A percentile compares a stretch with the other conserved stretches of the same genome.
Evolutionary conservation across 495 filamentous ascomycete genomes (phyloP).

Genomic region (Talaromyces stipitatus): DNA sequence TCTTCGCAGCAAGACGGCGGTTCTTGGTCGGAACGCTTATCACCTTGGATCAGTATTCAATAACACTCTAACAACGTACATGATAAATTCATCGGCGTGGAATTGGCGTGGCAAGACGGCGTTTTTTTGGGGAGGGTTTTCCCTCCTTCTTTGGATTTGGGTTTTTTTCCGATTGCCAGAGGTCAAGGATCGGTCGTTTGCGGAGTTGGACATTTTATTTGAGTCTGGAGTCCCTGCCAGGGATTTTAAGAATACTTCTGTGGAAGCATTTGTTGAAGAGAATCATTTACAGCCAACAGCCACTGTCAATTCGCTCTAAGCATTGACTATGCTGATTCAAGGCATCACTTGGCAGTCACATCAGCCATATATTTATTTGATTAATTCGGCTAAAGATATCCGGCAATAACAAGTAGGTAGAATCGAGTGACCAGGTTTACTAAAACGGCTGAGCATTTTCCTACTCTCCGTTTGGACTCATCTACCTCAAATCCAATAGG

Average conservation of each 20-base stretch:
- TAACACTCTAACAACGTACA: constrained; percentile 22
- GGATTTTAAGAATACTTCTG: constrained; percentile 27
- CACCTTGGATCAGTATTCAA: constrained; percentile 21
- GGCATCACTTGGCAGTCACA: background rate
- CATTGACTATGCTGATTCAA: background rate
- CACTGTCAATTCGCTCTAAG: background rate
- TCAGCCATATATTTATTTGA: background rate
- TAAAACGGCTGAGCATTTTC: background rate
- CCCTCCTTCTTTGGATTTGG: constrained; percentile 19
- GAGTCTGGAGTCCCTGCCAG: constrained; percentile 38
- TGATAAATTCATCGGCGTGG: constrained; percentile 30
- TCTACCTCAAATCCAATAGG: background rate
- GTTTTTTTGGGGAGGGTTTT: constrained; percentile 26
- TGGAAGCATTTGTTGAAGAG: background rate
- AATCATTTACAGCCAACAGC: background rate
- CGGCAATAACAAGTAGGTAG: background rate
- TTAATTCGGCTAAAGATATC: background rate
- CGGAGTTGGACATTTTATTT: constrained; percentile 53
- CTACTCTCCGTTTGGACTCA: background rate
- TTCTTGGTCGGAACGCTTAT: constrained; percentile 25
- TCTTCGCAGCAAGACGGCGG: constrained; percentile 27
- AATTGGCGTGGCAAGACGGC: constrained; percentile 32
- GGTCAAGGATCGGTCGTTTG: constrained; percentile 41
- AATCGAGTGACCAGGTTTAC: background rate
- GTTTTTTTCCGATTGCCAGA: constrained; percentile 35